Conservation (phyloP, 2,329 filamentous ascomycete genomes). For the Cladophialophora chaetospira region DNA sequence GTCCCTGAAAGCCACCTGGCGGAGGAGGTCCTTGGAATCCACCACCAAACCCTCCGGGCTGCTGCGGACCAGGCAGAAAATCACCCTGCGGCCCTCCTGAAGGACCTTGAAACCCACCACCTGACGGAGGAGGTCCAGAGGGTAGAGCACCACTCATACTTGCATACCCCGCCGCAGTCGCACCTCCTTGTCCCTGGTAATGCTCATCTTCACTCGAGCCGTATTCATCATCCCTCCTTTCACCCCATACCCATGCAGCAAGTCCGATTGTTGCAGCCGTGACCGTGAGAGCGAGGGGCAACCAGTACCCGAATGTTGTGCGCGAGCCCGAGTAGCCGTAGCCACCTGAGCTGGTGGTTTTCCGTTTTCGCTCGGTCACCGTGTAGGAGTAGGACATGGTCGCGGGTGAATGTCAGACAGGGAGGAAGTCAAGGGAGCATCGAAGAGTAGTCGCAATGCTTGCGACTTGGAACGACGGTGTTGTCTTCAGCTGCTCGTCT, state of each 20-base stretch:
- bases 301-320: slow-evolving; percentile 69
- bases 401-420: not conserved
- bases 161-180: slow-evolving; percentile 50
- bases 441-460: no score
- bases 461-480: no score
- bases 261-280: slow-evolving; percentile 84
- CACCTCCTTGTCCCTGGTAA: slow-evolving; percentile 47
- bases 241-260: slow-evolving; percentile 92
- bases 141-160: slow-evolving; percentile 34
- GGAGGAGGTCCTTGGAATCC: slow-evolving; percentile 33
- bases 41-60: slow-evolving; percentile 33
- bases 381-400: slow-evolving; percentile 31
- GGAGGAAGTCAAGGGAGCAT: not conserved
- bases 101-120: slow-evolving; percentile 30
- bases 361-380: slow-evolving; percentile 31
- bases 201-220: slow-evolving; percentile 55
- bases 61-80: slow-evolving; percentile 31
- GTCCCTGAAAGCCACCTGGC: slow-evolving; percentile 35
- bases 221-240: slow-evolving; percentile 74
- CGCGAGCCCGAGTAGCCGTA: slow-evolving; percentile 47
- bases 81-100: slow-evolving; percentile 15
- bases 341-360: slow-evolving; percentile 32
- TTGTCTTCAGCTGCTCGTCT: not conserved
- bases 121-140: slow-evolving; percentile 38
- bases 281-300: slow-evolving; percentile 82